Conservation (phyloP, 1,139 yeast genomes). For the Lodderomyces beijingensis region DNA sequence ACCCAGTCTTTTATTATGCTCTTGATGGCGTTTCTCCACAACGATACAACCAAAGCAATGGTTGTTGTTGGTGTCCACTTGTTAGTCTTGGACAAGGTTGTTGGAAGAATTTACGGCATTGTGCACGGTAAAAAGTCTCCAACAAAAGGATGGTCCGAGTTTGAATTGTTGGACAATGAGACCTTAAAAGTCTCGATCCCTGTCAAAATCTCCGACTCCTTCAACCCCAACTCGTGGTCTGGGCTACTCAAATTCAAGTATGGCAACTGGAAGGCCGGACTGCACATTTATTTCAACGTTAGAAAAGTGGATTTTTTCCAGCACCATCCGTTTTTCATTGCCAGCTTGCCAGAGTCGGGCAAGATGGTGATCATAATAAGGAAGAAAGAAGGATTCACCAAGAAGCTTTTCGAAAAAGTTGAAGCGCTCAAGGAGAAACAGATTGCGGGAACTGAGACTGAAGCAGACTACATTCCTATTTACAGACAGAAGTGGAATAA, state of each 20-base stretch:
- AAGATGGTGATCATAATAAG: conserved; percentile 38
- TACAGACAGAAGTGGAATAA: conserved; percentile 3
- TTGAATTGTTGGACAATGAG: conserved; percentile 38
- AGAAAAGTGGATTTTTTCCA: conserved; percentile 34
- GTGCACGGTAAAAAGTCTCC: conserved; percentile 35
- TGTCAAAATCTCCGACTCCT: conserved; percentile 18
- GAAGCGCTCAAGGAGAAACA: conserved; percentile 12
- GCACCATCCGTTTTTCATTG: conserved; percentile 47
- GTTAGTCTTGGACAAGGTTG: conserved; percentile 42
- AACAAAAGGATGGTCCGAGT: conserved; percentile 35
- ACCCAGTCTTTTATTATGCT: conserved; percentile 41
- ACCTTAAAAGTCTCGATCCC: conserved; percentile 40
- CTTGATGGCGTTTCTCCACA: conserved; percentile 42
- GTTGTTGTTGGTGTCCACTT: conserved; percentile 42
- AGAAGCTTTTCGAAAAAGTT: conserved; percentile 22
- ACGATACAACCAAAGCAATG: conserved; percentile 28
- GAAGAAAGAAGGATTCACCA: conserved; percentile 43
- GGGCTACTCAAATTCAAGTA: conserved; percentile 29
- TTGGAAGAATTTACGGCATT: conserved; percentile 25
- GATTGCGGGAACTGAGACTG: conserved; percentile 13
- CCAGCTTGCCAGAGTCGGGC: conserved; percentile 33
- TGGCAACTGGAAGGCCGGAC: conserved; percentile 48
- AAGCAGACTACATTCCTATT: conserved; percentile 3
- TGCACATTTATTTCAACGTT: conserved; percentile 40
- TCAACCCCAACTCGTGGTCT: conserved; percentile 25